These are phyloP conservation scores for Alternaria arbusti DNA, from an alignment of 2,329 filamentous ascomycete species.

Conservation along the genomic window DNA sequence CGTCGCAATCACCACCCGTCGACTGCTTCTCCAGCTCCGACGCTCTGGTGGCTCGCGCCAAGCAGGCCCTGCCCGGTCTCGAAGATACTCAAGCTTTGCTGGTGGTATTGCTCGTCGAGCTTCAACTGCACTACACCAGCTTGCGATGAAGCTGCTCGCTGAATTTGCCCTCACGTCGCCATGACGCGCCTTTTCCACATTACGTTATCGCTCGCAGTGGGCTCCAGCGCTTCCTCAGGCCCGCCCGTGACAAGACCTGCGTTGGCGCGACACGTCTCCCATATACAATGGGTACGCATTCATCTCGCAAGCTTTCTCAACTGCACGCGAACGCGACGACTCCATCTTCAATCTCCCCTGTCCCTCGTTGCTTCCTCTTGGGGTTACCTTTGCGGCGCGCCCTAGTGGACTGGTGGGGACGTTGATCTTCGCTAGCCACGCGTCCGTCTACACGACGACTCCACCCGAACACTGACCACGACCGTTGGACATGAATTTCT, in stretches of 20 bases:
- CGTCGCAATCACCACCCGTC: conserved; percentile 10
- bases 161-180: not conserved
- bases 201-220: conserved; percentile 7
- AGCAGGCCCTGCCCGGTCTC: not conserved
- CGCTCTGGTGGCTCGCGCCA: conserved; percentile 1
- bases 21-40: not conserved
- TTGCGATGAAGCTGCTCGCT: not conserved
- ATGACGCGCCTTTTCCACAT: conserved; percentile 4
- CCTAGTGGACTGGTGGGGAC: conserved; percentile 8
- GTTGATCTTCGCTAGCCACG: conserved; percentile 18
- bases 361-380: conserved; percentile 5
- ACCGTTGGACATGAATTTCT: conserved; percentile 5
- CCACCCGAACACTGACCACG: conserved; percentile 7
- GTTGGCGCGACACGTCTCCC: conserved; percentile 1
- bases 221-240: not conserved
- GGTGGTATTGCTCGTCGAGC: not conserved
- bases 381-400: conserved; percentile 10
- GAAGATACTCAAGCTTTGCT: conserved; percentile 13
- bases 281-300: not conserved
- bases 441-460: conserved; percentile 13
- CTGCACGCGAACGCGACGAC: not conserved
- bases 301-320: not conserved
- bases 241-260: not conserved
- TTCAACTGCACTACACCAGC: not conserved
- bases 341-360: conserved; percentile 11